Base-by-base conservation (phyloP, 768 basidiomycete genomes). In the Auriscalpium vulgare region DNA sequence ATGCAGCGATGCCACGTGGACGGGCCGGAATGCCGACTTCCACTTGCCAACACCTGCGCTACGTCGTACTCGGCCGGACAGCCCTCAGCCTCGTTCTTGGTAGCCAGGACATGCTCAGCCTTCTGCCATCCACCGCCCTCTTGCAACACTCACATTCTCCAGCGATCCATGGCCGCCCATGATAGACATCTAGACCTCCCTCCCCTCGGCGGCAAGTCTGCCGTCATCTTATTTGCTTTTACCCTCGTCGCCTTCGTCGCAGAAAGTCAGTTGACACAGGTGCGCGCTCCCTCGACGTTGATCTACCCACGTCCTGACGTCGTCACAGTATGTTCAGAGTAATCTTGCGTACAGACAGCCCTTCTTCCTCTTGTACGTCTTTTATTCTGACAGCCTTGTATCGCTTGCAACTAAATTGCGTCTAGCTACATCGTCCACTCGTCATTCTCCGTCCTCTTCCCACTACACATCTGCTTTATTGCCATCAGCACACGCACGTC, bases 341-440 rank as follows among this genome's bases (percentile, higher is more conserved):
- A 78, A 77, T 1, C 72, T 91, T 35, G 81, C 75, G 37, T 99
- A 89, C 72, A 78, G 84, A 52, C 90, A 97, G 57, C 91, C 95
- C 0, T 95, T 84, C 76, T 87, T 97, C 64, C 74, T 91, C 59
- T 91, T 94, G 91, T 91, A 63, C 59, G 88, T 67, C 9, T 46
- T 9, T 8, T 10, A 34, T 0, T 34, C 37, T n/a, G 19, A 19
- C 10, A n/a, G 35, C 21, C 29, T 4, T 21, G 2, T 2, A 7
- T 29, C 29, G 29, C 29, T 29, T 29, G 29, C 29, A 29, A 29
- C 29, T 29, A 29, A 29, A 29, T 29, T 29, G 29, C 29, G 29
- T 29, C n/a, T 4, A 94, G 92, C 69, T 97, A 88, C 70, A 67
- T 93, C 54, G 92, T 94, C 4, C 95, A 98, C 68, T 87, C 90